These are phyloP conservation scores for Vitis hybrid DNA, from an alignment of 177 flowering plant genomes.

Conservation along the genomic window DNA sequence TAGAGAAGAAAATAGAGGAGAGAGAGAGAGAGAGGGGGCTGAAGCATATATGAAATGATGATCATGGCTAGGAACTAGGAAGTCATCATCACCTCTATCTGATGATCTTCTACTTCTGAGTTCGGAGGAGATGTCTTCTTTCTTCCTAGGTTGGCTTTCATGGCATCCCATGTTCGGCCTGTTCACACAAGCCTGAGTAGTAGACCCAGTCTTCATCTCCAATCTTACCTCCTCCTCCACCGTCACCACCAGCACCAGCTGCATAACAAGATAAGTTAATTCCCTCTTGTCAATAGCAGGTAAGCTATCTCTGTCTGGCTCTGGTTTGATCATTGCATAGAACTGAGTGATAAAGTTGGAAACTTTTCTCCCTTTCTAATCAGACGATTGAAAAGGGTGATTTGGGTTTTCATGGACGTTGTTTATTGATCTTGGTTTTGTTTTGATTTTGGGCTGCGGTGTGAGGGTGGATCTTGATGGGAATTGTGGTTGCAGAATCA, in stretches of 20 bases:
- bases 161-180: slow-evolving; percentile 29
- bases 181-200: slow-evolving; percentile 19
- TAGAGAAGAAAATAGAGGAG: slow-evolving; percentile 13
- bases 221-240: neutral
- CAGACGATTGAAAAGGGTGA: no score
- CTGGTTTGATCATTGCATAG: no score
- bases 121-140: slow-evolving; percentile 16
- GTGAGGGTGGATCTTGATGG: slow-evolving; percentile 9
- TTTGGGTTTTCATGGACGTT: neutral
- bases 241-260: slow-evolving; percentile 10
- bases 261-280: neutral
- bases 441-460: neutral
- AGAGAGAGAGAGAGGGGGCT: slow-evolving; percentile 16
- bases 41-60: slow-evolving; percentile 22
- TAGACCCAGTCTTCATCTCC: neutral
- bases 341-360: no score
- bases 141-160: slow-evolving; percentile 33
- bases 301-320: slow-evolving; percentile 6
- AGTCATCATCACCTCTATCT: slow-evolving; percentile 38
- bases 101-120: slow-evolving; percentile 23
- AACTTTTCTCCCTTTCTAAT: no score
- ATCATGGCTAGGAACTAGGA: slow-evolving; percentile 19
- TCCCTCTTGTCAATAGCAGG: slow-evolving; percentile 12
- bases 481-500: slow-evolving; percentile 11
- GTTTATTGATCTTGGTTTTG: neutral